Conservation (phyloP, 805 yeast species). For the Saturnispora kantuleensis region DNA sequence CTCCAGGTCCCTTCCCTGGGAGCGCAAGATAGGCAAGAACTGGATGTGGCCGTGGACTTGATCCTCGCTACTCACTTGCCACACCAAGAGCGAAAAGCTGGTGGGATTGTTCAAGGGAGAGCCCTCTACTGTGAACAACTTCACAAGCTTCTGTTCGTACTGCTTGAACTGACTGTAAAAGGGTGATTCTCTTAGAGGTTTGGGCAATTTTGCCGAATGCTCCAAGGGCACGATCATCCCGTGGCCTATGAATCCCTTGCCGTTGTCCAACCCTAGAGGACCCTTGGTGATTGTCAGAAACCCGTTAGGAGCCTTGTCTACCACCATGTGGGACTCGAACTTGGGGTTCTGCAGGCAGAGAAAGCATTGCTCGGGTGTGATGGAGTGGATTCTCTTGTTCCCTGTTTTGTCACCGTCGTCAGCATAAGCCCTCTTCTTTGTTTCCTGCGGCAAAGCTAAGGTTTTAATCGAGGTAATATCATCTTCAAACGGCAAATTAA, state of each 20-base stretch:
- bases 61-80: constrained; percentile 54
- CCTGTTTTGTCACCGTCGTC: not conserved
- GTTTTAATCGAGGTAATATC: constrained; percentile 2
- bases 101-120: constrained; percentile 19
- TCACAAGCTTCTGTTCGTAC: constrained; percentile 39
- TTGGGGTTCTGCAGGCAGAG: constrained; percentile 77
- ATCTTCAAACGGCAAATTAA: constrained; percentile 24
- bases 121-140: constrained; percentile 32
- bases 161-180: constrained; percentile 35
- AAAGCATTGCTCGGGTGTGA: constrained; percentile 59
- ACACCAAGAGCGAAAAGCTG: constrained; percentile 43
- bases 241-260: constrained; percentile 62
- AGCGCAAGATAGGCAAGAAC: constrained; percentile 51
- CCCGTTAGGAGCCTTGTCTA: constrained; percentile 56
- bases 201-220: constrained; percentile 42
- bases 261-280: constrained; percentile 51
- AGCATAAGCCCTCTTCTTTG: not conserved
- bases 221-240: constrained; percentile 71
- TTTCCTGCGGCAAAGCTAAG: not conserved
- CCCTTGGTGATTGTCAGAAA: constrained; percentile 82
- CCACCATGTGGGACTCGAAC: constrained; percentile 68
- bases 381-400: not conserved
- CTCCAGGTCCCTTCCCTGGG: constrained; percentile 27
- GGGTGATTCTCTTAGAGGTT: constrained; percentile 25
- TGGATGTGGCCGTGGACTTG: constrained; percentile 75